Base-by-base conservation (phyloP, 2,329 filamentous ascomycete species). In the Penicillium sp. region DNA sequence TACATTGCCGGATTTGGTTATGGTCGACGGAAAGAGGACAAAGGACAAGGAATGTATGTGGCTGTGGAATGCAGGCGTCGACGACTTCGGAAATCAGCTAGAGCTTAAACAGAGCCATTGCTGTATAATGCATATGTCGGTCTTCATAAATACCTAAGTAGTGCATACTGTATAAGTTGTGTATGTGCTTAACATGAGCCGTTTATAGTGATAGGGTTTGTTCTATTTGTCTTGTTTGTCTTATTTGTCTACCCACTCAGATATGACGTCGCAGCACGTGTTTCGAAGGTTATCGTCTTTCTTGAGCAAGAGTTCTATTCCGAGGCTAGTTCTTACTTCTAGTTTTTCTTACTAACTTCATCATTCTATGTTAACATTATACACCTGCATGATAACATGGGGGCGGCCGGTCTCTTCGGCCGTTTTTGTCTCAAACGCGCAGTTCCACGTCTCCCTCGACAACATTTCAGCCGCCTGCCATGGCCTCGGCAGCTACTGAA, bases 371-470 rank as follows among this genome's bases (percentile, higher is more conserved):
- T 40, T 44, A 50, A 55, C n/a, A 37, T 35, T 50, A 48, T 43
- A 26, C 12, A 36, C 30, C 55, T 61, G 37, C 56, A 64, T 66
- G 62, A 68, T 66, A 76, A 58, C 65, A 83, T 83, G 80, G 81
- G 77, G 74, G 72, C 75, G 70, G 75, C 72, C 67, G 68, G 77
- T 70, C 69, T 77, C 59, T 65, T 79, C 61, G 75, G 78, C 72
- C 79, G 80, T 69, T 76, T 79, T 70, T 80, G 74, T 73, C 67
- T 79, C 64, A 74, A 73, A 64, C 76, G 77, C 53, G 70, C 68
- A 61, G 59, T 60, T 64, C 61, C 69, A 68, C 67, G 67, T 57
- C 57, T 73, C 58, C 50, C 70, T 36, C 68, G 68, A 62, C 72
- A 73, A 51, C 67, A 65, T 42, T 61, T 64, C 41, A 55, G 35